Base-by-base conservation (phyloP, 805 yeast genomes). In the Zygotorulaspora sp. region DNA sequence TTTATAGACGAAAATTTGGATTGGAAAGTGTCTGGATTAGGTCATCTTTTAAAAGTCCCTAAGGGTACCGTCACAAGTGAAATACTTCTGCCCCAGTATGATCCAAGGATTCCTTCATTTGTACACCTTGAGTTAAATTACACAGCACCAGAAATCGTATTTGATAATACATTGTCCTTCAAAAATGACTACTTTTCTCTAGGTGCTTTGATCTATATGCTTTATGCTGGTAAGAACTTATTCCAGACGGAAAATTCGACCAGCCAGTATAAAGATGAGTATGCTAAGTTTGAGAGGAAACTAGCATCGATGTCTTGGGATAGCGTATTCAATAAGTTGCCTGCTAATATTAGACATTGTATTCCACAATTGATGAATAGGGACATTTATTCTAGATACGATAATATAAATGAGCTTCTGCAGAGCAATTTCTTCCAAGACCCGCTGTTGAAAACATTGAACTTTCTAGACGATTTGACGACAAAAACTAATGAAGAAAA, bases 1-100 rank as follows among this genome's bases (percentile, higher is more conserved):
- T 74, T 83, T 40, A 74, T 90, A 13, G 89, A 83, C 48, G 82
- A 78, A 26, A 83, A 79, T 48, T 89, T 94, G 4, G 97, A 92
- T 62, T 92, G 98, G 97, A 92, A 90, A 58, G 58, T 92, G 2
- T 74, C 83, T 5, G 97, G 97, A 0, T 71, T 92, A 42, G 80
- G 69, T 0, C 68, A 74, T 35, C 63, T 75, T 34, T 45, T 58
- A 4, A 66, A 65, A 35, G 45, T 74, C 65, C 53, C 73, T 65
- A 58, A 74, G 67, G 53, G 84, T 67, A 48, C 60, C 30, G 74
- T 72, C 11, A 52, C 75, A 9, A 71, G 70, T 3, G 86, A 79
- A 39, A 83, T 70, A 55, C 78, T 71, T 47, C 65, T 85, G 30
- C 84, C 85, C 52, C 83, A 81, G 33, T 72, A 75, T 44, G 88